These are phyloP conservation scores for Alternaria viburni DNA, from an alignment of 2,329 filamentous ascomycete species.

Conservation along the genomic window DNA sequence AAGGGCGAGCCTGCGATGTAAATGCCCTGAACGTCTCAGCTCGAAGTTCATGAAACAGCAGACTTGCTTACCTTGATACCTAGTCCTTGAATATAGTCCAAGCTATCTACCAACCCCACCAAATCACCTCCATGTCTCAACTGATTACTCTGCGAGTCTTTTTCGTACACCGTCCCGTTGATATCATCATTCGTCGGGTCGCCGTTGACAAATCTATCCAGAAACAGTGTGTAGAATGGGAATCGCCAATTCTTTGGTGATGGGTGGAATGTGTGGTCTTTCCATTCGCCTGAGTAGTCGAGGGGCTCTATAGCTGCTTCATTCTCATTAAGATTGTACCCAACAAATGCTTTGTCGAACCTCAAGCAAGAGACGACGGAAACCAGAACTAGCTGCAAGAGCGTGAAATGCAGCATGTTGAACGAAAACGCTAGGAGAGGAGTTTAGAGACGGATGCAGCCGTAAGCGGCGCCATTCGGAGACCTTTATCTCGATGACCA, in stretches of 20 bases:
- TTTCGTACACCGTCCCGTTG: conserved; percentile 66
- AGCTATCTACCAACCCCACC: not conserved
- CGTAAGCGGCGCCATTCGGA: not conserved
- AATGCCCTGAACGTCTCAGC: conserved; percentile 66
- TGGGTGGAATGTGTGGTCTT: conserved; percentile 58
- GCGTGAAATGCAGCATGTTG: not conserved
- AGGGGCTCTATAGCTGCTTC: conserved; percentile 60
- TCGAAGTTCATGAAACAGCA: not conserved
- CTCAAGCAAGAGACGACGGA: not conserved
- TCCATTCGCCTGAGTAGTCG: conserved; percentile 65
- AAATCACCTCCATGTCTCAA: conserved; percentile 47
- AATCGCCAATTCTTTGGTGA: conserved; percentile 70
- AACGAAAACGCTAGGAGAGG: not conserved
- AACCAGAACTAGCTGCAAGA: not conserved
- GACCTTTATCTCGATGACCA: not conserved
- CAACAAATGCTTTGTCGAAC: conserved; percentile 52
- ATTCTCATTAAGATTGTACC: conserved; percentile 69
- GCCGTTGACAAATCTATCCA: conserved; percentile 70
- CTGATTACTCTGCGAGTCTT: conserved; percentile 66
- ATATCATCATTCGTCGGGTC: conserved; percentile 69
- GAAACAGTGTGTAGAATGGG: conserved; percentile 69
- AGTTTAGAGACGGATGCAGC: not conserved
- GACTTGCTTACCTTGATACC: not conserved
- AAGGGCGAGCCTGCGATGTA: conserved; percentile 70
- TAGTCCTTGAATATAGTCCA: not conserved